Evolutionary conservation across 352 stramenopile species (phyloP).

Genomic region (Phytopythium delawarense): DNA sequence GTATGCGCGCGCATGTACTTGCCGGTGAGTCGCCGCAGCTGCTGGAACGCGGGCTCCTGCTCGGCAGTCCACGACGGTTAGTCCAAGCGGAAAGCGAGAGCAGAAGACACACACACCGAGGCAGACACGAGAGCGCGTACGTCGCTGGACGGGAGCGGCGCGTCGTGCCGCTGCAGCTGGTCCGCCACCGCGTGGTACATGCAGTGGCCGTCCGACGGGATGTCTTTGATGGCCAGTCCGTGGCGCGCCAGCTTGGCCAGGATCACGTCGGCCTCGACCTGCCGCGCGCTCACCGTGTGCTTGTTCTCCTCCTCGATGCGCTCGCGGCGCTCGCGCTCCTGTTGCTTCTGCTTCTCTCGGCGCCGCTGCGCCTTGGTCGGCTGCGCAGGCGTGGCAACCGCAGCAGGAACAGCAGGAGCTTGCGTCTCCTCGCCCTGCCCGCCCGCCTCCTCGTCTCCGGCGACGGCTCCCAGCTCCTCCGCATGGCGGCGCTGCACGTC

Average conservation of each 20-base stretch:
- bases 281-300: slow-evolving; percentile 70
- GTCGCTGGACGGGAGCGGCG: slow-evolving; percentile 12
- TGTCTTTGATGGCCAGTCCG: slow-evolving; percentile 86
- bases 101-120: too few relatives aligned
- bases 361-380: slow-evolving; percentile 70
- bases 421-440: slow-evolving; percentile 7
- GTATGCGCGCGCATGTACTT: slow-evolving; percentile 78
- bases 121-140: background rate
- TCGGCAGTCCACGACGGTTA: background rate
- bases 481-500: slow-evolving; percentile 55
- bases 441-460: slow-evolving; percentile 13
- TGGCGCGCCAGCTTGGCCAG: slow-evolving; percentile 43
- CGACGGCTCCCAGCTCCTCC: slow-evolving; percentile 37
- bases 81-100: background rate
- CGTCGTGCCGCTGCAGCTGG: slow-evolving; percentile 74
- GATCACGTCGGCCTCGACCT: slow-evolving; percentile 81
- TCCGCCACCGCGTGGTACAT: slow-evolving; percentile 96
- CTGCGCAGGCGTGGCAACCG: slow-evolving; percentile 22
- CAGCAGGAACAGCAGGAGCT: slow-evolving; percentile 1
- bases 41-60: slow-evolving; percentile 48
- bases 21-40: slow-evolving; percentile 65
- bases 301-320: slow-evolving; percentile 78
- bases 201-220: slow-evolving; percentile 96
- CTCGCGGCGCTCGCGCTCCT: slow-evolving; percentile 67
- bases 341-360: slow-evolving; percentile 69